A percentile compares a stretch with the other conserved stretches of the same genome.
Evolutionary conservation across 2,329 filamentous ascomycete genomes (phyloP).

Genomic region (Akanthomyces dipterigenus): DNA sequence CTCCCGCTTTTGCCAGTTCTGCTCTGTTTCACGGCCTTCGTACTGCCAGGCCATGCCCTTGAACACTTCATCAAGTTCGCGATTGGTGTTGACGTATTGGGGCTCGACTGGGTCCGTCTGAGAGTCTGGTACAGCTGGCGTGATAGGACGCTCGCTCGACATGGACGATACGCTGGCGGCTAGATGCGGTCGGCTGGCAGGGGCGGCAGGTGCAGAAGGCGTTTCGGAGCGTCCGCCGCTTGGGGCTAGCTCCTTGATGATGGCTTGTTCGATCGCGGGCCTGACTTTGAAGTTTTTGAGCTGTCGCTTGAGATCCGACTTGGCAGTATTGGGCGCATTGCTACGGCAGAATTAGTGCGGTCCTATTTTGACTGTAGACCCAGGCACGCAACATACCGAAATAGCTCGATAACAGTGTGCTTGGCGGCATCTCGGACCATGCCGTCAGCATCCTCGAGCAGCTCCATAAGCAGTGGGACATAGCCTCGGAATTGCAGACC

Average conservation of each 20-base stretch:
- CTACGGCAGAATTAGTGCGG: constrained; percentile 34
- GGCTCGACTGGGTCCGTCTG: constrained; percentile 69
- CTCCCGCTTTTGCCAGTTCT: constrained; percentile 86
- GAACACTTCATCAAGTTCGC: constrained; percentile 84
- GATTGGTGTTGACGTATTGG: constrained; percentile 72
- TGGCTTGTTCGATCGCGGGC: constrained; percentile 75
- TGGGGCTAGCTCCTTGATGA: constrained; percentile 66
- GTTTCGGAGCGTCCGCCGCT: constrained; percentile 36
- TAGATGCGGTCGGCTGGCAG: constrained; percentile 36
- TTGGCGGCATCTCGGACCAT: constrained; percentile 82
- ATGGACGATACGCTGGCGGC: constrained; percentile 38
- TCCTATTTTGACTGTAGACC: neutral
- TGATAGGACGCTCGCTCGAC: constrained; percentile 45
- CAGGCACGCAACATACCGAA: constrained; percentile 48
- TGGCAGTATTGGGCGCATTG: constrained; percentile 72
- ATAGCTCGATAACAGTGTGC: constrained; percentile 76
- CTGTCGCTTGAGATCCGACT: constrained; percentile 83
- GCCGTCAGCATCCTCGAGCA: constrained; percentile 85
- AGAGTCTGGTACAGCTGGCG: constrained; percentile 53
- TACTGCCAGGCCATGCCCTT: constrained; percentile 75
- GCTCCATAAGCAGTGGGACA: constrained; percentile 74
- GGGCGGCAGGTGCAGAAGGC: constrained; percentile 30
- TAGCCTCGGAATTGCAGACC: constrained; percentile 76
- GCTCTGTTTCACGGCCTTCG: constrained; percentile 81
- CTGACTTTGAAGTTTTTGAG: constrained; percentile 78